phyloP scores from a whole-genome alignment of 345 rosid genomes.

The Cardiospermum halicacabum region DNA sequence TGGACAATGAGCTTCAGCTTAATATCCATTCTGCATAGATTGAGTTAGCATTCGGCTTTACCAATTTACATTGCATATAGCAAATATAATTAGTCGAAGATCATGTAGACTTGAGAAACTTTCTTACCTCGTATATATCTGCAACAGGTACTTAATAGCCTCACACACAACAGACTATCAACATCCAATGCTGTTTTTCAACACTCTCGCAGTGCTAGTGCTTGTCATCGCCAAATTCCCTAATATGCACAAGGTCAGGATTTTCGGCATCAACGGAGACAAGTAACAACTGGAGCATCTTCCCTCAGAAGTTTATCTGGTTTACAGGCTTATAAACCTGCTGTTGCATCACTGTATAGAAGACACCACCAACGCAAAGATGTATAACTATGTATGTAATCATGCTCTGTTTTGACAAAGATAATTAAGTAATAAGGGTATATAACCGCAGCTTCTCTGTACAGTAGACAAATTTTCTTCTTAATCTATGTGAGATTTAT shows the following conservation, averaged over 20 bases:
- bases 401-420: constrained; percentile 17
- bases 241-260: constrained; percentile 98
- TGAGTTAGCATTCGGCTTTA: not conserved
- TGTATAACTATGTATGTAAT: constrained; percentile 21
- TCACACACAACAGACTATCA: constrained; percentile 95
- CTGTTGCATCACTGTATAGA: constrained; percentile 30
- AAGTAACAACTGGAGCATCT: constrained; percentile 35
- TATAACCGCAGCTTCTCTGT: constrained; percentile 24
- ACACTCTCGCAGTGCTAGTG: constrained; percentile 80
- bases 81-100: no score
- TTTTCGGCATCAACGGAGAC: constrained; percentile 93
- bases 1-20: not conserved
- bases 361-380: constrained; percentile 23
- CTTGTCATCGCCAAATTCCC: constrained; percentile 97
- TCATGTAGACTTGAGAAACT: not conserved
- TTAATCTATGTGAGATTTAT: constrained; percentile 14
- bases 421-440: constrained; percentile 22
- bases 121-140: not conserved
- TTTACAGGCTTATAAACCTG: constrained; percentile 15
- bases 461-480: constrained; percentile 33
- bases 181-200: constrained; percentile 86
- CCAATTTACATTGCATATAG: not conserved
- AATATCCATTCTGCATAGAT: not conserved
- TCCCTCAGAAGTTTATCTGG: not conserved
- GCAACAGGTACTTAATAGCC: constrained; percentile 82